Conservation (phyloP, 495 filamentous ascomycete genomes). For the Hypoxylon rickii region DNA sequence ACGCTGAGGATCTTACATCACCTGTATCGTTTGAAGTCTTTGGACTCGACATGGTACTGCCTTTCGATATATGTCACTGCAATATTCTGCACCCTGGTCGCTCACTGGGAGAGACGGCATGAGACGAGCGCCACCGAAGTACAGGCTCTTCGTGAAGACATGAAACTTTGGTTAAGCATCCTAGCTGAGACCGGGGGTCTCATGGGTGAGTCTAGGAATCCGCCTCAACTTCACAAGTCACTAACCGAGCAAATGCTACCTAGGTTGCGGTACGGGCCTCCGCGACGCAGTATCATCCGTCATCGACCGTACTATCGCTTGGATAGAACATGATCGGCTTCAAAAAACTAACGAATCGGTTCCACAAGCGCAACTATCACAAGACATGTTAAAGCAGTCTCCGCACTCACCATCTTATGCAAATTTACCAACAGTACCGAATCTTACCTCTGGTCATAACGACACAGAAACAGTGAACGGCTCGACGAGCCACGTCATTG, state of each 20-base stretch:
- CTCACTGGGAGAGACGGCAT: conserved; percentile 66
- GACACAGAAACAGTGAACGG: conserved; percentile 29
- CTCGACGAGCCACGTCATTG: conserved; percentile 33
- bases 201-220: conserved; percentile 55
- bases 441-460: conserved; percentile 19
- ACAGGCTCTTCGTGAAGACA: conserved; percentile 62
- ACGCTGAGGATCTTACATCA: conserved; percentile 64
- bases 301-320: conserved; percentile 48
- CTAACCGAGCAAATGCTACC: not conserved
- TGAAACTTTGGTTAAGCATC: conserved; percentile 69
- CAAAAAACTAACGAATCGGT: conserved; percentile 37
- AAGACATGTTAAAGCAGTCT: conserved; percentile 35
- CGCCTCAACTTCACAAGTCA: not conserved
- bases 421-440: conserved; percentile 24
- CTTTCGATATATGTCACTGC: conserved; percentile 71
- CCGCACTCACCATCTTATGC: conserved; percentile 36
- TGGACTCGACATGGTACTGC: conserved; percentile 85
- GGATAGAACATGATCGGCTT: conserved; percentile 49
- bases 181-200: conserved; percentile 66
- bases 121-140: conserved; percentile 60
- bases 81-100: conserved; percentile 73
- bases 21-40: conserved; percentile 63
- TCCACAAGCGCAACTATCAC: conserved; percentile 24
- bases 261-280: conserved; percentile 45
- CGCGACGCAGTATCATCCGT: conserved; percentile 45